Evolutionary conservation across 148 eudicot genomes (phyloP).

Genomic region (Hydrangea macrophylla): DNA sequence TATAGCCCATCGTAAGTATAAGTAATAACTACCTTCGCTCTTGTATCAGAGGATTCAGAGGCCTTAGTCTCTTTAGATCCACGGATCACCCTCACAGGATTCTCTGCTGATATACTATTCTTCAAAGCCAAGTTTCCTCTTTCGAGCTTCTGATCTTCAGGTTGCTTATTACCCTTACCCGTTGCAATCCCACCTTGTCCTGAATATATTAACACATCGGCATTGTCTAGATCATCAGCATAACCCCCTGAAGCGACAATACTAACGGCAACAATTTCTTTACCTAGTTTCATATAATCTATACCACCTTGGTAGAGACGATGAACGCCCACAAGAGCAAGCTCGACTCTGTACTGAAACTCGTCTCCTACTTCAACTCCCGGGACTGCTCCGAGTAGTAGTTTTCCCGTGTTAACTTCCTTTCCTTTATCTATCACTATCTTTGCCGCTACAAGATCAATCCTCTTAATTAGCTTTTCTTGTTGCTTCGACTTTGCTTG

Average conservation of each 20-base stretch:
- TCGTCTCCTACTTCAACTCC: conserved; percentile 92
- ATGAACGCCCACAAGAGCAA: conserved; percentile 79
- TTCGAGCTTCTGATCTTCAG: conserved; percentile 83
- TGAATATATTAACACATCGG: conserved; percentile 62
- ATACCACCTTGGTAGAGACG: conserved; percentile 72
- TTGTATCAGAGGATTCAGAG: conserved; percentile 37
- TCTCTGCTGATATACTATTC: conserved; percentile 51
- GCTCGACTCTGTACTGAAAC: conserved; percentile 78
- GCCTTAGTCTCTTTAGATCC: conserved; percentile 62
- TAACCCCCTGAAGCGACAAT: conserved; percentile 82
- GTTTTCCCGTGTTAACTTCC: conserved; percentile 42
- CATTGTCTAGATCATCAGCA: conserved; percentile 55
- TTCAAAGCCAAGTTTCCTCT: conserved; percentile 74
- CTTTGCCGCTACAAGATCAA: conserved; percentile 50
- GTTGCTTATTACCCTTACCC: conserved; percentile 46
- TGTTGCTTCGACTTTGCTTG: conserved; percentile 27
- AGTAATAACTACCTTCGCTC: conserved; percentile 35
- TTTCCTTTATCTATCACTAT: conserved; percentile 49
- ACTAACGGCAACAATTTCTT: conserved; percentile 49
- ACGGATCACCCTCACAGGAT: conserved; percentile 74
- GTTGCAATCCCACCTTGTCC: conserved; percentile 69
- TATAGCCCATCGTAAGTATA: conserved; percentile 84
- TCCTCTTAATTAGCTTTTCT: conserved; percentile 31
- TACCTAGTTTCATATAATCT: conserved; percentile 47
- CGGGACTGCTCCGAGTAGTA: conserved; percentile 54